A percentile compares a stretch with the other conserved stretches of the same genome.
Evolutionary conservation across 1,284 basidiomycete genomes (phyloP).

Genomic region (Taiwanofungus camphoratus): DNA sequence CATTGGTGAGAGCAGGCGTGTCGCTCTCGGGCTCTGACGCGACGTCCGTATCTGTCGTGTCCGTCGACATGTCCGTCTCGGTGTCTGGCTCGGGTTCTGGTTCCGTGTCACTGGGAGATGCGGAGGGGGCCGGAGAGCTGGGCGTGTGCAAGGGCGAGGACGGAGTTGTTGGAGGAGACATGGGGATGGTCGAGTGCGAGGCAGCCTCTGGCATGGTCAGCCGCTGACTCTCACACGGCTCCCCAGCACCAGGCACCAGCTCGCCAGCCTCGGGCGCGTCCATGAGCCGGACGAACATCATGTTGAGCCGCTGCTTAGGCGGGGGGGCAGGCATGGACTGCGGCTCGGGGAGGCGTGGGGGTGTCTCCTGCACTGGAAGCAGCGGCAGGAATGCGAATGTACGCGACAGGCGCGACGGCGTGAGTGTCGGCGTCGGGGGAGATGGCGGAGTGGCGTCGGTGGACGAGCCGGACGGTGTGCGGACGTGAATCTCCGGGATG

Average conservation of each 20-base stretch:
- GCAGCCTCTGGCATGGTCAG: constrained; percentile 9
- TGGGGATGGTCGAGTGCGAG: constrained; percentile 3
- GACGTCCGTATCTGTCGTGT: constrained; percentile 14
- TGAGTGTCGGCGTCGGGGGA: constrained; percentile 4
- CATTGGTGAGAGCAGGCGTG: constrained; percentile 19
- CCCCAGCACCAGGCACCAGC: too few species aligned
- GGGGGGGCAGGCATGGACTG: constrained; percentile 9
- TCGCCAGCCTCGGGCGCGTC: constrained; percentile 13
- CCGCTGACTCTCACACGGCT: too few species aligned
- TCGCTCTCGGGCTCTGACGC: too few species aligned
- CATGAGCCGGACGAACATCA: constrained; percentile 26
- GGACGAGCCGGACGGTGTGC: background rate
- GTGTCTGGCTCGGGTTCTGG: constrained; percentile 13
- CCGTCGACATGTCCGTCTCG: constrained; percentile 26
- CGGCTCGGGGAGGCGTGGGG: constrained; percentile 11
- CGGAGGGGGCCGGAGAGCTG: constrained; percentile 3
- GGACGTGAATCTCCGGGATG: background rate
- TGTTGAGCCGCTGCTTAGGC: constrained; percentile 22
- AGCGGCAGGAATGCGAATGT: constrained; percentile 25
- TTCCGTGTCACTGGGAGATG: constrained; percentile 16
- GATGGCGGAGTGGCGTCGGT: constrained; percentile 2
- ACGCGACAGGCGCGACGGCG: constrained; percentile 11
- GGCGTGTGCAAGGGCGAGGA: constrained; percentile 1
- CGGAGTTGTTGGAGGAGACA: constrained; percentile 1
- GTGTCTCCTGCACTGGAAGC: constrained; percentile 21